Percentiles rank a stretch among this genome's conserved stretches.
Conservation (phyloP, 2,329 filamentous ascomycete species). For the Rhexocercosporidium sp. region DNA sequence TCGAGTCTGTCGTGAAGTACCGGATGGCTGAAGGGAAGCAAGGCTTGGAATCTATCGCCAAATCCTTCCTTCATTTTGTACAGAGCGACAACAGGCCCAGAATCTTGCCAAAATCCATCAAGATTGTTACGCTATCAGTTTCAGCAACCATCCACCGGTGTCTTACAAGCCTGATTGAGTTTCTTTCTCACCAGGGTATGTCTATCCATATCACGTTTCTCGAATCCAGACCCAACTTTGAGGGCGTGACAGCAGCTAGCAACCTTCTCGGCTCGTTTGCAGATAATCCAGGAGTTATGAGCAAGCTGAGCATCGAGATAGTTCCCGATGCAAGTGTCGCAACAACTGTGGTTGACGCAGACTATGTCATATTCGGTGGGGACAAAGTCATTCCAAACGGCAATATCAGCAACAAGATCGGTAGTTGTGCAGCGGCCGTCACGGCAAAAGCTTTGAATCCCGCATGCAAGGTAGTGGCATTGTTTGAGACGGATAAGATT, state of each 20-base stretch:
- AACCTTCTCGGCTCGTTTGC: constrained; percentile 42
- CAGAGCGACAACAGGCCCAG: constrained; percentile 1
- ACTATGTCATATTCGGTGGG: constrained; percentile 67
- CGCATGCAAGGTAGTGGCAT: constrained; percentile 54
- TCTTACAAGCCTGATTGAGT: constrained; percentile 46
- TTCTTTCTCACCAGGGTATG: constrained; percentile 45
- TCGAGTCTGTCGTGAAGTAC: constrained; percentile 33
- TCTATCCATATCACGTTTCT: constrained; percentile 62
- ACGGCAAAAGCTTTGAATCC: constrained; percentile 56
- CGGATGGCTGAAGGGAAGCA: constrained; percentile 26
- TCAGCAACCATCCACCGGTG: constrained; percentile 64
- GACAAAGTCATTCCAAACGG: constrained; percentile 64
- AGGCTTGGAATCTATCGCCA: constrained; percentile 16
- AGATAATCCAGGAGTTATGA: constrained; percentile 31
- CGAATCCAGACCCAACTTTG: constrained; percentile 70
- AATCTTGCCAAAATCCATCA: constrained; percentile 41
- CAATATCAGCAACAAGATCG: constrained; percentile 70
- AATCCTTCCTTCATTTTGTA: constrained; percentile 18
- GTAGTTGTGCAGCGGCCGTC: constrained; percentile 63
- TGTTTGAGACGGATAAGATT: constrained; percentile 68
- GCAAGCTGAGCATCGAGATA: constrained; percentile 46
- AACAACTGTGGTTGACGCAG: constrained; percentile 54
- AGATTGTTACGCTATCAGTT: constrained; percentile 64
- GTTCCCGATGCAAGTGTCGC: constrained; percentile 63
- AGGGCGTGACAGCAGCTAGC: constrained; percentile 63